Percentiles rank a stretch among this genome's conserved stretches.
Evolutionary conservation across 2,329 filamentous ascomycete genomes (phyloP).

Genomic region (Daldinia sp.): DNA sequence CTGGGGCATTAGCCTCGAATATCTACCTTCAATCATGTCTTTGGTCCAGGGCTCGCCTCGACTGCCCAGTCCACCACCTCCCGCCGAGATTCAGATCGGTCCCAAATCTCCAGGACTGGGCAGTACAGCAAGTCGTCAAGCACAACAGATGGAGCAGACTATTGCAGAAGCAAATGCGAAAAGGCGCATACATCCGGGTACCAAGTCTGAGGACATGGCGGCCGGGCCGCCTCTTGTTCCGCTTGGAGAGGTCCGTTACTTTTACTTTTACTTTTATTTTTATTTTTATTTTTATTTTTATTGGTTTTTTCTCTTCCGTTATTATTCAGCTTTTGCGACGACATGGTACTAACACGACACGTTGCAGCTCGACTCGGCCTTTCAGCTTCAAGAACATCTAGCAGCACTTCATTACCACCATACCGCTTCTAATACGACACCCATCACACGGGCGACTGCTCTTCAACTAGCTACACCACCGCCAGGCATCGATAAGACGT

Average conservation of each 20-base stretch:
- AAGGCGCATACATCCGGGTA: slow-evolving; percentile 89
- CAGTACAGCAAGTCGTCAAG: slow-evolving; percentile 61
- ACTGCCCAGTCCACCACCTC: slow-evolving; percentile 91
- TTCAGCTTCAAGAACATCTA: slow-evolving; percentile 96
- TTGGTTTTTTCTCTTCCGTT: not conserved
- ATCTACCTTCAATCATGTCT: slow-evolving; percentile 55
- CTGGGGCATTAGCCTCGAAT: slow-evolving; percentile 27
- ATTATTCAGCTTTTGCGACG: slow-evolving; percentile 16
- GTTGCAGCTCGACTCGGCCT: slow-evolving; percentile 88
- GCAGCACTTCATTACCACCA: slow-evolving; percentile 88
- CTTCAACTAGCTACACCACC: slow-evolving; percentile 81
- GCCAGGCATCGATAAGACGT: slow-evolving; percentile 79
- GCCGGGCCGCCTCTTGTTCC: slow-evolving; percentile 89
- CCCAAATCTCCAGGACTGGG: slow-evolving; percentile 71
- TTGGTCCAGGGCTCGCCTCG: slow-evolving; percentile 82
- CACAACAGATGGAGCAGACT: slow-evolving; percentile 68
- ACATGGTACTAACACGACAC: slow-evolving; percentile 7
- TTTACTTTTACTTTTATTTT: not conserved
- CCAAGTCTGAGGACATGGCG: slow-evolving; percentile 90
- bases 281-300: not conserved
- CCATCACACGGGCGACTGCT: slow-evolving; percentile 80
- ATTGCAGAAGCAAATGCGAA: slow-evolving; percentile 77
- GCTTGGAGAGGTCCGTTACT: slow-evolving; percentile 74
- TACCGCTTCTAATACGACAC: slow-evolving; percentile 71
- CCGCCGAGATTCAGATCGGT: slow-evolving; percentile 91